These are phyloP conservation scores for Syncephalastrum contaminatum DNA, from an alignment of 371 early-diverging fungal species.

Conservation along the genomic window DNA sequence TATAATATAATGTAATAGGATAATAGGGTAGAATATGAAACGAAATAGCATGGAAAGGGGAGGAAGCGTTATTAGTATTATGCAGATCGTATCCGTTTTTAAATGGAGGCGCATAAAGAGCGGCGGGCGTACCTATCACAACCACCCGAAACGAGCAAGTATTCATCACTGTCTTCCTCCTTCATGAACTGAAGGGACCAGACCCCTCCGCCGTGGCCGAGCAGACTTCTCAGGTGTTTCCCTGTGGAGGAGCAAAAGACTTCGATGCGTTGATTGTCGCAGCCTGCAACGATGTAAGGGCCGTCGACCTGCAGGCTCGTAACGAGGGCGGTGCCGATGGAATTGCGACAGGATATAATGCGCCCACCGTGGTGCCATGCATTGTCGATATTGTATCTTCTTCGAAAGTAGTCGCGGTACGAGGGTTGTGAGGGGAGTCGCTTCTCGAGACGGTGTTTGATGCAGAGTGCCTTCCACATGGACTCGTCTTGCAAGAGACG, in stretches of 20 bases:
- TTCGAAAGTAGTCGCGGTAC: slow-evolving; percentile 71
- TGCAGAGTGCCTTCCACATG: slow-evolving; percentile 51
- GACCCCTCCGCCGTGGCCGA: slow-evolving; percentile 90
- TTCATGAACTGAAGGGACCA: slow-evolving; percentile 88
- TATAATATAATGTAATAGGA: slow-evolving; percentile 14
- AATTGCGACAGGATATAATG: slow-evolving; percentile 38
- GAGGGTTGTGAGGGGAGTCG: slow-evolving; percentile 22
- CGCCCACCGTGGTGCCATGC: slow-evolving; percentile 77
- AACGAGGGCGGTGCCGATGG: slow-evolving; percentile 74
- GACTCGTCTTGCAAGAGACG: slow-evolving; percentile 65
- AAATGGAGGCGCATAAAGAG: background rate
- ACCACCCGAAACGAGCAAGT: slow-evolving; percentile 73
- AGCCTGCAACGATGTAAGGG: slow-evolving; percentile 81
- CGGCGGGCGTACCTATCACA: slow-evolving; percentile 63
- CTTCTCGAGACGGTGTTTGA: slow-evolving; percentile 30
- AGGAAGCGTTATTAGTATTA: background rate
- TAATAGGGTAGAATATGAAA: background rate
- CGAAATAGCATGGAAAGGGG: slow-evolving; percentile 2
- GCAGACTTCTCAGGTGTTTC: slow-evolving; percentile 58
- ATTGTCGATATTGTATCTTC: slow-evolving; percentile 66
- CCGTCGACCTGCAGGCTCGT: slow-evolving; percentile 88
- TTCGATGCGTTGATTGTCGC: slow-evolving; percentile 81
- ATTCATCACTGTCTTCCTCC: slow-evolving; percentile 47
- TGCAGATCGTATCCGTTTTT: too few relatives aligned
- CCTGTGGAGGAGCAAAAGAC: slow-evolving; percentile 79